Evolutionary conservation across 768 basidiomycete genomes (phyloP).

Genomic region (Lanmaoa pseudosensibilis): DNA sequence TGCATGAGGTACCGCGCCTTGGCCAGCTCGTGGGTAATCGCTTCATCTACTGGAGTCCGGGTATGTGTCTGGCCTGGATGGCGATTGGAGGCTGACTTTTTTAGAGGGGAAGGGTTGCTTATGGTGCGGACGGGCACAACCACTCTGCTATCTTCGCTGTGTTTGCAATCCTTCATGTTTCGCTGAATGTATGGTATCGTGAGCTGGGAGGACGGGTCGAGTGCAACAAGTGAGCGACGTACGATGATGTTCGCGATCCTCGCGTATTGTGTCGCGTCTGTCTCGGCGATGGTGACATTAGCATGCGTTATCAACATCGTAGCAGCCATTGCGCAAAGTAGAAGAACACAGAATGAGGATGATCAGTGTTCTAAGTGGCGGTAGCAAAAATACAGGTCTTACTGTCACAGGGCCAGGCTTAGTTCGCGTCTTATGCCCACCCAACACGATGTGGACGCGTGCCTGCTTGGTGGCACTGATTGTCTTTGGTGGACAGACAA

Average conservation of each 20-base stretch:
- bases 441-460: not conserved
- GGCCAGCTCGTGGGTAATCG: slow-evolving; percentile 7
- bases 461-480: not conserved
- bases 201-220: not conserved
- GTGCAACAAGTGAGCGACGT: not conserved
- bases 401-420: not conserved
- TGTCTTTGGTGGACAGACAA: not conserved
- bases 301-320: not conserved
- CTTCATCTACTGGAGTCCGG: not conserved
- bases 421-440: not conserved
- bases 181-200: not conserved
- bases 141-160: not conserved
- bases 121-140: not conserved
- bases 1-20: slow-evolving; percentile 5
- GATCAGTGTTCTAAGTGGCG: not conserved
- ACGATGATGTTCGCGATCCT: not conserved
- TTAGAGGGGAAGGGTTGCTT: not conserved
- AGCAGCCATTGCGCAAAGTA: not conserved
- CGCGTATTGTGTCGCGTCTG: not conserved
- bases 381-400: not conserved
- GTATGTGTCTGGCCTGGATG: slow-evolving; percentile 4
- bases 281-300: not conserved
- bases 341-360: not conserved
- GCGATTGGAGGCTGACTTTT: slow-evolving; percentile 1
- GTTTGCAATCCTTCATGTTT: not conserved